Evolutionary conservation across 371 early-diverging fungal species (phyloP).

Genomic region (Syncephalis fuscata): DNA sequence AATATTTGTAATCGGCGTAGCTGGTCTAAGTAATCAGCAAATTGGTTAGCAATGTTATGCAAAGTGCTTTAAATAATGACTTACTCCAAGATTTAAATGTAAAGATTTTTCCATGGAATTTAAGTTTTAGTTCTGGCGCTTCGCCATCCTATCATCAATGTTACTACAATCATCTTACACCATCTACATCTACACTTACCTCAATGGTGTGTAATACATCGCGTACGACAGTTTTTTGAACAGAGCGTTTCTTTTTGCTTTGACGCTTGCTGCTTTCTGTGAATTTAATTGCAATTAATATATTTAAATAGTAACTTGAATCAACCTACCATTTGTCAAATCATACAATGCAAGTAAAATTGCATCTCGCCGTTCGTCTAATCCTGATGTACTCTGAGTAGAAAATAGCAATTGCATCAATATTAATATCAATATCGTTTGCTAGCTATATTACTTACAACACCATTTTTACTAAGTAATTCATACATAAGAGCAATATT

Average conservation of each 20-base stretch:
- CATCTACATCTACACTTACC: too few relatives aligned
- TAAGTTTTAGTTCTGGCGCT: conserved; percentile 26
- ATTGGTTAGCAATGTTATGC: too few relatives aligned
- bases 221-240: neutral
- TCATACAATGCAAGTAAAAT: too few relatives aligned
- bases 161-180: neutral
- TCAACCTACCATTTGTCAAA: too few relatives aligned
- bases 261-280: conserved; percentile 1
- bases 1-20: conserved; percentile 21
- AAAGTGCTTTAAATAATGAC: neutral
- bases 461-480: conserved; percentile 13
- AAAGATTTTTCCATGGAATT: conserved; percentile 17
- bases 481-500: conserved; percentile 59
- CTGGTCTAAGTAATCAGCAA: too few relatives aligned
- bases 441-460: neutral
- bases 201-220: neutral
- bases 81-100: conserved; percentile 22
- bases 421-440: neutral
- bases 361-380: too few relatives aligned
- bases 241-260: neutral
- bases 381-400: too few relatives aligned
- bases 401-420: too few relatives aligned
- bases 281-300: too few relatives aligned
- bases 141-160: conserved; percentile 11
- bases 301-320: too few relatives aligned